phyloP scores from a whole-genome alignment of 2,329 filamentous ascomycete genomes.

The Lasiodiplodia theobromae region DNA sequence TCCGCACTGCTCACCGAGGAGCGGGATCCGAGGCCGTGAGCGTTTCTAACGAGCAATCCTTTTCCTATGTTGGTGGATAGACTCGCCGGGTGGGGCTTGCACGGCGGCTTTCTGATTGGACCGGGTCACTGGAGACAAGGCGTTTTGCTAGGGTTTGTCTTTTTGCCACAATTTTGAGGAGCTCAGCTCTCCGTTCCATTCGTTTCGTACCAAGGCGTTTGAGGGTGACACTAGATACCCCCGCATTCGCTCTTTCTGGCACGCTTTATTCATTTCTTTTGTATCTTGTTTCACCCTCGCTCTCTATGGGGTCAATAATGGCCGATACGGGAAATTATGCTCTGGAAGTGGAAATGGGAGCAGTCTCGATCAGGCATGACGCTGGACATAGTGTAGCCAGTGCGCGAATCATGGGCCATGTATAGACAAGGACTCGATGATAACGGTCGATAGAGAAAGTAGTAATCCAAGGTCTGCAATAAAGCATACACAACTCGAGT shows the following conservation, averaged over 20 bases:
- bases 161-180: neutral
- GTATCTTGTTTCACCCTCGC: slow-evolving; percentile 9
- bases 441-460: neutral
- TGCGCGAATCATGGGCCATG: slow-evolving; percentile 19
- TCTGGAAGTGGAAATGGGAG: slow-evolving; percentile 13
- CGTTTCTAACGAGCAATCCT: slow-evolving; percentile 7
- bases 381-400: neutral
- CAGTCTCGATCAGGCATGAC: slow-evolving; percentile 11
- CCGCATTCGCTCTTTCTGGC: slow-evolving; percentile 18
- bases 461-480: slow-evolving; percentile 8
- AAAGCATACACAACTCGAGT: neutral
- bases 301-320: slow-evolving; percentile 20
- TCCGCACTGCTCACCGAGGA: slow-evolving; percentile 27
- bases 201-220: slow-evolving; percentile 18
- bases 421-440: slow-evolving; percentile 4
- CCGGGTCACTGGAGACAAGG: neutral
- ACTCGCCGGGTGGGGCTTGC: neutral
- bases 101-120: slow-evolving; percentile 15
- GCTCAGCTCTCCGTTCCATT: slow-evolving; percentile 14
- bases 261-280: slow-evolving; percentile 10
- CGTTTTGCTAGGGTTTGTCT: slow-evolving; percentile 5
- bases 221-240: slow-evolving; percentile 12
- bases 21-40: slow-evolving; percentile 23
- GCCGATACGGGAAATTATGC: neutral
- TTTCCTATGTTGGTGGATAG: slow-evolving; percentile 14